Evolutionary conservation across 2,329 filamentous ascomycete species (phyloP), one percentile per base, ranked within the genome.

Genomic region (Penicillium paneum): DNA sequence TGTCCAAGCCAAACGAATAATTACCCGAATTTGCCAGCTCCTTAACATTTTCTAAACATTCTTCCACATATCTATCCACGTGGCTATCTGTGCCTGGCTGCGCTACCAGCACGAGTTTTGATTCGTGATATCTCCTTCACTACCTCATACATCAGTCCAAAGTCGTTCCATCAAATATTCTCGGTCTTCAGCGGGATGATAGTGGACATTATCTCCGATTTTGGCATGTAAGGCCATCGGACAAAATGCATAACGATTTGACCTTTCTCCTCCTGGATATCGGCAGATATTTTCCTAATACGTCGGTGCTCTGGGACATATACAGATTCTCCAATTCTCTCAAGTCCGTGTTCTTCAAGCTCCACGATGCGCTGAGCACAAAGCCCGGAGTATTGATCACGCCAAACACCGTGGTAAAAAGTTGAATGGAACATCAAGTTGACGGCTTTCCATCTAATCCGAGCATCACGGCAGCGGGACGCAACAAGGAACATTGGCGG

Each of bases 401-500:
- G 40, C 52, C 52, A 54, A n/a, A 24, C 39, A 34, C 52, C 52
- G 7, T 49, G 52, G 19, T 54, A 54, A 5, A 45, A 32, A 0
- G 39, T 19, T 3, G 45, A 54, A 5, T 49, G n/a, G 2, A 54
- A 26, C 44, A 49, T 54, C 40, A 54, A 15, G 3, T 38, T 26
- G 8, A 49, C 39, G 1, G 52, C 52, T 12, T 43, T 49, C 15
- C 52, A 26, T 4, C 52, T 26, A 3, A 49, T 45, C 12, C n/a
- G 4, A n/a, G 45, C 1, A 32, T 54, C 26, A 12, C 52, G 52
- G 19, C 52, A 54, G 5, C 52, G 52, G 3, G 52, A 54, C 3
- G 52, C 52, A 17, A 49, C 45, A 19, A 54, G 32, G 19, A 54
- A 54, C 40, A 54, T 49, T 0, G 52, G 52, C 8, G 52, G 52